Evolutionary conservation across 1,284 basidiomycete genomes (phyloP).

Genomic region (Ustilago trichophora): DNA sequence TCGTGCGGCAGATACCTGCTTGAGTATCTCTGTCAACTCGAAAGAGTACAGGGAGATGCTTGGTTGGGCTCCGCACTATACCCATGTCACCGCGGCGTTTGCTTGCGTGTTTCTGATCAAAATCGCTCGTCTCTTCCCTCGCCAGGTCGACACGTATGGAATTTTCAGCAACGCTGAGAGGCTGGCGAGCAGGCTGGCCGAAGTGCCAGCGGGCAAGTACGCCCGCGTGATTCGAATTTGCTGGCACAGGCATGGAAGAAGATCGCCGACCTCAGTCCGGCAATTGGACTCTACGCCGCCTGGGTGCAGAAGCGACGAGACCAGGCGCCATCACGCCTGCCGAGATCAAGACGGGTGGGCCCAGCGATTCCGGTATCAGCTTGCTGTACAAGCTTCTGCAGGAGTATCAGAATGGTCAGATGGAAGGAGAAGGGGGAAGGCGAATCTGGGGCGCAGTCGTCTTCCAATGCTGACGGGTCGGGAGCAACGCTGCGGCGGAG

Average conservation of each 20-base stretch:
- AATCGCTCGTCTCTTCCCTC: slow-evolving; percentile 84
- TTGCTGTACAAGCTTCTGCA: slow-evolving; percentile 46
- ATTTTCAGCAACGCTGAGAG: slow-evolving; percentile 84
- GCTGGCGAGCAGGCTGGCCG: slow-evolving; percentile 80
- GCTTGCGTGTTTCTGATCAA: slow-evolving; percentile 90
- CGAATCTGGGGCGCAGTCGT: not conserved
- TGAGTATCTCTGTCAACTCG: slow-evolving; percentile 80
- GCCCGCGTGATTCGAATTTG: slow-evolving; percentile 43
- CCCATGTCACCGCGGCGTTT: slow-evolving; percentile 88
- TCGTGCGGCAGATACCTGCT: slow-evolving; percentile 84
- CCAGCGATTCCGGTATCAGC: slow-evolving; percentile 44
- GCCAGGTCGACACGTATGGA: slow-evolving; percentile 77
- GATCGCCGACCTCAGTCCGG: slow-evolving; percentile 46
- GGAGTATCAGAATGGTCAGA: slow-evolving; percentile 38
- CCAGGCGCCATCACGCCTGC: slow-evolving; percentile 48
- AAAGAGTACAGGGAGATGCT: slow-evolving; percentile 79
- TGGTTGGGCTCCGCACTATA: slow-evolving; percentile 91
- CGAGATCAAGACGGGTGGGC: slow-evolving; percentile 45
- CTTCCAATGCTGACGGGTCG: not conserved
- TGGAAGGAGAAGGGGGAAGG: not conserved
- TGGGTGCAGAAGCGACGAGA: slow-evolving; percentile 39
- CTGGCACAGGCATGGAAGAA: slow-evolving; percentile 50
- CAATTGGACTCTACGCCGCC: slow-evolving; percentile 44
- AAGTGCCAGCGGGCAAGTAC: slow-evolving; percentile 74
- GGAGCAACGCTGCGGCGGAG: too few relatives aligned